These are phyloP conservation scores for Cyclotella baltica DNA, from an alignment of 108 stramenopile species.

Conservation along the genomic window DNA sequence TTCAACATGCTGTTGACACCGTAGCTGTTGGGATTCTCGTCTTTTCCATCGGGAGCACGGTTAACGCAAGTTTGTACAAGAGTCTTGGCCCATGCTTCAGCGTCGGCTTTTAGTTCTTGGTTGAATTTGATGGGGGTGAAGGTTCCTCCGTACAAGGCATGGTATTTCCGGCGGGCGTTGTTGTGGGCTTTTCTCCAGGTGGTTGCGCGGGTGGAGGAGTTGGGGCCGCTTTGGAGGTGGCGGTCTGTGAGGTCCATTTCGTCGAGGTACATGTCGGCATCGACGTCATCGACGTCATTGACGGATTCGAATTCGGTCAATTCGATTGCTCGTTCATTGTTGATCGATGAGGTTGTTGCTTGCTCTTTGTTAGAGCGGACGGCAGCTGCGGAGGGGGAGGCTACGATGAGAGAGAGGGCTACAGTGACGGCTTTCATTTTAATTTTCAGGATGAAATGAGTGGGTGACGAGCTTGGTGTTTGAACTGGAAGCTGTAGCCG, in stretches of 20 bases:
- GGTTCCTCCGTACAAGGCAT: neutral
- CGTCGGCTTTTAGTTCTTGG: neutral
- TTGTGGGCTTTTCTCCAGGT: conserved; percentile 14
- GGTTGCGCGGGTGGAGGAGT: neutral
- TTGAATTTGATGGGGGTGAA: conserved; percentile 3
- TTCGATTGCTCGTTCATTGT: neutral
- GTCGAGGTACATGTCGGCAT: too few relatives aligned
- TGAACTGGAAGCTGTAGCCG: too few relatives aligned
- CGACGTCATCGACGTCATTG: neutral
- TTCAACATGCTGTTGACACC: conserved; percentile 15
- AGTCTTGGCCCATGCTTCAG: conserved; percentile 5
- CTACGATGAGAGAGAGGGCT: conserved; percentile 11
- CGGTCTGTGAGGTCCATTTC: neutral
- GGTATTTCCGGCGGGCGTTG: conserved; percentile 5
- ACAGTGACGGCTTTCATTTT: conserved; percentile 8
- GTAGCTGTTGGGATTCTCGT: conserved; percentile 5
- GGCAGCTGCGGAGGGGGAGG: neutral
- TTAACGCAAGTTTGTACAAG: conserved; percentile 7
- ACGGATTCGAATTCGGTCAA: neutral
- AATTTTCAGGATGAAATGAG: too few relatives aligned
- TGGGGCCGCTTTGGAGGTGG: conserved; percentile 7
- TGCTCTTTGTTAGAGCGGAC: neutral
- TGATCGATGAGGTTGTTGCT: neutral
- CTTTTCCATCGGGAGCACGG: neutral
- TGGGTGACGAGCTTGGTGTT: too few relatives aligned